Evolutionary conservation across 2,329 filamentous ascomycete genomes (phyloP), one percentile per base, ranked within the genome.

Genomic region (Ophiobolus disseminans): DNA sequence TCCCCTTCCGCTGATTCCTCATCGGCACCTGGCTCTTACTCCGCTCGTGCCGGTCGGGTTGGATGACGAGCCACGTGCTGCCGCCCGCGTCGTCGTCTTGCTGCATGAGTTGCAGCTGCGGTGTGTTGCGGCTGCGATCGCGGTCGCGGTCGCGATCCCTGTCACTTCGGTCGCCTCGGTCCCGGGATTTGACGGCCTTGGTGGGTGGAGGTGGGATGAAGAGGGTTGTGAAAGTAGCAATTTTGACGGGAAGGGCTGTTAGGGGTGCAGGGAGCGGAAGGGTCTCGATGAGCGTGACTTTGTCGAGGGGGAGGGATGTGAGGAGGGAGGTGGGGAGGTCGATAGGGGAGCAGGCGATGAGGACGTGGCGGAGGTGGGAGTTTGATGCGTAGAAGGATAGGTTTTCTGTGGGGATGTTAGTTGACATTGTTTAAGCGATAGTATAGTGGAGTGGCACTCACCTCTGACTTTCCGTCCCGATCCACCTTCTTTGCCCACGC

Each of bases 51-150:
- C 41, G 30, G 17, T 44, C 70, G 1, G 69, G 69, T 30, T 69
- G 63, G 39, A 73, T 73, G 3, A 73, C 70, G 7, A 73, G 57
- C 70, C 70, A 73, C 3, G 70, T 73, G 7, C 64, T 57, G 3
- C 69, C 69, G 3, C 69, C 68, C 2, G 61, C 62, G 0, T 62
- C 57, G 20, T 70, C 64, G 34, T 73, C 69, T 39, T 73, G 66
- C 40, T 73, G 66, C 60, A 63, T 70, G 25, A 72, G 65, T 45
- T 72, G 68, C 0, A 73, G 58, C 35, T 71, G 65, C 13, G 62
- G 57, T 0, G 63, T 64, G 40, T 58, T 61, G 19, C 60, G 50
- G 21, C 63, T 55, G 31, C 62, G 38, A 36, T 44, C 19, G 41
- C 55, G 49, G 20, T 62, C 56, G 28, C 62, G 39, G 41, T n/a